Evolutionary conservation across 306 rosid species (phyloP).

Genomic region (Vicia sativa): DNA sequence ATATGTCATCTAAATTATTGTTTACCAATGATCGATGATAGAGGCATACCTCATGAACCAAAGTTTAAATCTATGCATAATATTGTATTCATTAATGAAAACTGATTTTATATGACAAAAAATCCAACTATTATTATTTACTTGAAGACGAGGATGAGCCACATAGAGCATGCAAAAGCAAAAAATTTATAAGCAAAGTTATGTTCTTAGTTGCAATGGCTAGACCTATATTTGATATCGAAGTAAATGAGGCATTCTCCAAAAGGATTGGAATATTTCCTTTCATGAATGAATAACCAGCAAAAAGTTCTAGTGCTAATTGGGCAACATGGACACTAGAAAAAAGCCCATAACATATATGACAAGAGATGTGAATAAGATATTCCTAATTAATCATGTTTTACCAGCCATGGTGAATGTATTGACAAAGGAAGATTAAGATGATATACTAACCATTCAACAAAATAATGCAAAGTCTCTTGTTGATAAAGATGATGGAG

Average conservation of each 20-base stretch:
- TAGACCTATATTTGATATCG: not conserved
- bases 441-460: not conserved
- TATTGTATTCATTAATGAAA: not conserved
- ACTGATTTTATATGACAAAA: not conserved
- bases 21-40: not conserved
- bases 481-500: not conserved
- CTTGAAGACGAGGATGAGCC: not conserved
- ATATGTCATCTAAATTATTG: not conserved
- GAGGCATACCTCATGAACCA: not conserved
- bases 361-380: not conserved
- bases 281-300: no score
- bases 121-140: not conserved
- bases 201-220: not conserved
- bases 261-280: not conserved
- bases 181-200: not conserved
- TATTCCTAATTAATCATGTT: not conserved
- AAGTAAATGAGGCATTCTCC: not conserved
- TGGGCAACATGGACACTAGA: not conserved
- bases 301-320: not conserved
- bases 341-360: not conserved
- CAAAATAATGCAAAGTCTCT: not conserved
- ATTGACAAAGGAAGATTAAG: not conserved
- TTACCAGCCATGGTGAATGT: not conserved
- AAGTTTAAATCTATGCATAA: not conserved
- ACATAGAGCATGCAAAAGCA: not conserved